phyloP scores from a whole-genome alignment of 2,329 filamentous ascomycete species.

The Botrytis medusae region DNA sequence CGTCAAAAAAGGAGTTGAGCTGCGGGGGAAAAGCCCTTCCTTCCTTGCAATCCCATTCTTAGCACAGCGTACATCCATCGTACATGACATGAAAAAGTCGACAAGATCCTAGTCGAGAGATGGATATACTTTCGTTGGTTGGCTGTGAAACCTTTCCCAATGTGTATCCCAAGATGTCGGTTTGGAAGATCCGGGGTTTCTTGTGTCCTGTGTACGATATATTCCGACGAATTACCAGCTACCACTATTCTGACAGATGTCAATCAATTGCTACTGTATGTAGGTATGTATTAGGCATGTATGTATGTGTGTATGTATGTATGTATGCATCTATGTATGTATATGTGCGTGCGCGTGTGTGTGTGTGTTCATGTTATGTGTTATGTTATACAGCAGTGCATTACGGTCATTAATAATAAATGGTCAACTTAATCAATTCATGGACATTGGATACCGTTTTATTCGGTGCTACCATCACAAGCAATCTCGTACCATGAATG shows the following conservation, averaged over 20 bases:
- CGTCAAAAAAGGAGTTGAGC: neutral
- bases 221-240: neutral
- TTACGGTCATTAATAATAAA: neutral
- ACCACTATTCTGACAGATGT: neutral
- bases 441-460: neutral
- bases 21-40: neutral
- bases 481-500: neutral
- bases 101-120: neutral
- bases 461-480: neutral
- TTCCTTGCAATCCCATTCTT: neutral
- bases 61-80: neutral
- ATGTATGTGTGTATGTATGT: neutral
- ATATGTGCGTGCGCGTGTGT: neutral
- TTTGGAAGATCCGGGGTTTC: slow-evolving; percentile 11
- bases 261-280: neutral
- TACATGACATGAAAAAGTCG: neutral
- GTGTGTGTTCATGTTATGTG: neutral
- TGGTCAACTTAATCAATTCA: neutral
- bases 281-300: neutral
- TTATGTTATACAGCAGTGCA: neutral
- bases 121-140: neutral
- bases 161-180: neutral
- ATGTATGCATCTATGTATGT: neutral
- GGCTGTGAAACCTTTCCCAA: neutral
- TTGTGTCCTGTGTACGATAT: neutral